Conservation (phyloP, 805 yeast species). For the Kregervanrija fluxuum region DNA sequence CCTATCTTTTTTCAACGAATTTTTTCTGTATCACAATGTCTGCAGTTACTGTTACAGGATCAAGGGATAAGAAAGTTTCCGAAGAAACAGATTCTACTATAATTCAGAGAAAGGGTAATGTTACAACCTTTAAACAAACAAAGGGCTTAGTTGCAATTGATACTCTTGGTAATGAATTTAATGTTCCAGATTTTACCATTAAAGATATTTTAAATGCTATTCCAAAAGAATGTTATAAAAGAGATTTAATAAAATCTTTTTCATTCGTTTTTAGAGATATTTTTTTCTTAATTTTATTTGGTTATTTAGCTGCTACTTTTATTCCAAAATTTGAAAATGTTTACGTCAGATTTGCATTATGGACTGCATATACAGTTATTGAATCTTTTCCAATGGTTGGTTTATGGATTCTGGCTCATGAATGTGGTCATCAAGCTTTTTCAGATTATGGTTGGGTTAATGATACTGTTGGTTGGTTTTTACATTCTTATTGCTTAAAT, state of each 20-base stretch:
- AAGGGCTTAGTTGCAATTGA: conserved; percentile 38
- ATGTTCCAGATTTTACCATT: conserved; percentile 57
- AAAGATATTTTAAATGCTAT: conserved; percentile 50
- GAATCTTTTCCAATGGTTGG: conserved; percentile 49
- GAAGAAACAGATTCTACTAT: conserved; percentile 15
- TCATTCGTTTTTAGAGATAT: conserved; percentile 50
- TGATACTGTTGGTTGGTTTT: conserved; percentile 53
- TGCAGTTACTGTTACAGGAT: conserved; percentile 27
- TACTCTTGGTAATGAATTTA: conserved; percentile 46
- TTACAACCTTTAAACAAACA: conserved; percentile 29
- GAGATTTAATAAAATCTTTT: conserved; percentile 42
- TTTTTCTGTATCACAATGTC: conserved; percentile 16
- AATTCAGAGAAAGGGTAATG: conserved; percentile 31
- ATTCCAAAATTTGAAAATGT: conserved; percentile 35
- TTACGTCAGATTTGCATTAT: conserved; percentile 32
- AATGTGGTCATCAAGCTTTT: conserved; percentile 60
- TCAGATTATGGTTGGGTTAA: conserved; percentile 46
- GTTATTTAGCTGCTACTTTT: conserved; percentile 34
- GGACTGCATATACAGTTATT: conserved; percentile 33
- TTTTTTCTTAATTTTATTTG: conserved; percentile 33
- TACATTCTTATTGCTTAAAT: conserved; percentile 49
- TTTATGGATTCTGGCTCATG: conserved; percentile 57
- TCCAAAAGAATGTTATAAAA: conserved; percentile 55
- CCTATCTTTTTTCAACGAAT: too few species aligned
- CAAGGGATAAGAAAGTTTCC: conserved; percentile 9